Conservation (phyloP, 139 green algal genomes). For the Chlamydomonas schloesseri region DNA sequence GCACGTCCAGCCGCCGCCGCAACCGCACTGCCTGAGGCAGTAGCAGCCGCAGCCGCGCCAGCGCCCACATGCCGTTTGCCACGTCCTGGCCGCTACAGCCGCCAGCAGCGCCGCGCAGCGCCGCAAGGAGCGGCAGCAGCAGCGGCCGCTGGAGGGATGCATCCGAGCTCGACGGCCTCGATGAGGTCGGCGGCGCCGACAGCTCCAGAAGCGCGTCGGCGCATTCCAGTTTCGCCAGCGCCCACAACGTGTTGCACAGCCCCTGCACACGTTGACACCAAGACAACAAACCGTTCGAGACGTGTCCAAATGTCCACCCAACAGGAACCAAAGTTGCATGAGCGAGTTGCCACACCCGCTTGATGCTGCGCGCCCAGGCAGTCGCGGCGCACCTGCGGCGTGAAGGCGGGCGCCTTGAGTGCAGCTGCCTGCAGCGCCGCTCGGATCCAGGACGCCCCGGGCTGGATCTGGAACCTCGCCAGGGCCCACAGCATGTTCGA, state of each 20-base stretch:
- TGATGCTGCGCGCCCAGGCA: no score
- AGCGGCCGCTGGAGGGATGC: no score
- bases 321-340: no score
- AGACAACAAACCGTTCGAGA: no score
- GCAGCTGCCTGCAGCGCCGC: constrained; percentile 5
- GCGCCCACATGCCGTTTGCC: constrained; percentile 29
- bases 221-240: neutral
- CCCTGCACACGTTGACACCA: constrained; percentile 22
- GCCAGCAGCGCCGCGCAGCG: neutral
- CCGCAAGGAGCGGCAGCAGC: neutral
- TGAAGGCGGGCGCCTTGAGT: constrained; percentile 22
- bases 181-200: no score
- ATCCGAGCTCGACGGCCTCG: no score
- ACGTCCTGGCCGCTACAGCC: constrained; percentile 14
- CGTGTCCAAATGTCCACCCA: no score
- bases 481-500: constrained; percentile 38
- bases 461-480: neutral
- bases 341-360: no score
- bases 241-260: constrained; percentile 52
- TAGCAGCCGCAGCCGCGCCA: neutral
- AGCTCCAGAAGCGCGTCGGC: no score
- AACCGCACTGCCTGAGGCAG: neutral
- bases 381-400: constrained; percentile 1
- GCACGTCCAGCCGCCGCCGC: neutral
- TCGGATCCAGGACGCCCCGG: neutral